Evolutionary conservation across 768 basidiomycete species (phyloP), one percentile per base, ranked within the genome.

Genomic region (Suillus fuscotomentosus): DNA sequence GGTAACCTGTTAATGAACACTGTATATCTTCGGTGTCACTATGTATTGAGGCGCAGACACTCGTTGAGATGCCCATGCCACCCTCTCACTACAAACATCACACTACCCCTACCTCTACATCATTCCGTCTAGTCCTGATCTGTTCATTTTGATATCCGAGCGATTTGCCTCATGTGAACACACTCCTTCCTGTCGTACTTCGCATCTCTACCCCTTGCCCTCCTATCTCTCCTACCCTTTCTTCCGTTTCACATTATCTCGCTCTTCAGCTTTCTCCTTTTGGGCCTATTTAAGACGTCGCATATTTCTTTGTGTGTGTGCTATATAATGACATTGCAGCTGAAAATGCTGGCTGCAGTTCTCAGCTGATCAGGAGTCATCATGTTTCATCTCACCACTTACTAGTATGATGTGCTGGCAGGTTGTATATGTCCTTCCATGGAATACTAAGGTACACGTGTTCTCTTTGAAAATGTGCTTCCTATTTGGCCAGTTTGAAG

Each of bases 251-350:
- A 9, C 42, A 43, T 54, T 53, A 59, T 69, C 65, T 65, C 56
- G 69, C 68, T 63, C 63, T 65, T 60, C 62, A 53, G 65, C 68
- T 66, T 66, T 66, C 67, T 68, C 67, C 63, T 61, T 60, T 24
- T 59, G 74, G 71, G 70, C 69, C 71, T 77, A 76, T 72, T 75
- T 75, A 74, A 74, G 63, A 60, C 69, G 68, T 69, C 66, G 76
- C 72, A 76, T 76, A 77, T 77, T 73, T 70, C 68, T 70, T 68
- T 47, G 53, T 65, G 72, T 75, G 65, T 79, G 80, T 80, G 79
- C 76, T 79, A 80, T 59, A 59, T 80, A 80, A 75, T 76, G 74
- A 73, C 73, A 73, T 69, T 76, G 71, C 53, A 36, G 53, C 71
- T 77, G 66, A 71, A 69, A 67, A 31, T 67, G 24, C 57, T 59